Base-by-base conservation (phyloP, 768 basidiomycete genomes). In the Lyophyllum semitale region DNA sequence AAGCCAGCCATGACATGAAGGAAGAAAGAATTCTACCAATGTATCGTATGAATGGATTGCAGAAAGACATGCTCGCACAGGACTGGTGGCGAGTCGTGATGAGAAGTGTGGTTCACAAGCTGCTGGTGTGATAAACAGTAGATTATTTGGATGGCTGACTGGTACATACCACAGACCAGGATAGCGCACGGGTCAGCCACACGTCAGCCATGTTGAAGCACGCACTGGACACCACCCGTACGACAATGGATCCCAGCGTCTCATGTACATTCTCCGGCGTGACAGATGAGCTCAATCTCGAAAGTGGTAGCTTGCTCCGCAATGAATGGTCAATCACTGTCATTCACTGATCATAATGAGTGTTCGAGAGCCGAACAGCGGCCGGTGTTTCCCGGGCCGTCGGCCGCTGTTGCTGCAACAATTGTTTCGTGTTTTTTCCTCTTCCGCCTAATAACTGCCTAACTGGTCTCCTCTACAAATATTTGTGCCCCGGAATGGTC, bases 1-100 rank as follows among this genome's bases (percentile, higher is more conserved):
- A 46, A 33, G 45, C 17, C 45, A 59, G 40, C 58, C 58, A 59
- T 13, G 50, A 59, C 22, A 59, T 51, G 50, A 59, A 59, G 44
- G 58, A 54, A 38, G 29, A 38, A 45, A 59, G 43, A 30, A 44
- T 45, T 13, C n/a, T 51, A 25, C 53, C 42, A 17, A 59, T 38
- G 38, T 25, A 41, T 44, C 43, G 38, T n/a, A 32, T 8, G 32
- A 27, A n/a, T 22, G 51, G 49, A 43, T 48, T 48, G 29, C 26
- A 45, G 26, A 35, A 51, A 46, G 52, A 26, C 58, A 59, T 59
- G 23, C 29, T 33, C 44, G 13, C 17, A 29, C 26, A 15, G 17
- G 2, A 4, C 44, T 45, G 25, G 17, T 1, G n/a, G 44, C 7
- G 12, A 29, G 12, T 29, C 17, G 15, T n/a, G 13, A 17, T n/a